phyloP scores from a whole-genome alignment of 2,329 filamentous ascomycete genomes.

The Cercospora janseana region DNA sequence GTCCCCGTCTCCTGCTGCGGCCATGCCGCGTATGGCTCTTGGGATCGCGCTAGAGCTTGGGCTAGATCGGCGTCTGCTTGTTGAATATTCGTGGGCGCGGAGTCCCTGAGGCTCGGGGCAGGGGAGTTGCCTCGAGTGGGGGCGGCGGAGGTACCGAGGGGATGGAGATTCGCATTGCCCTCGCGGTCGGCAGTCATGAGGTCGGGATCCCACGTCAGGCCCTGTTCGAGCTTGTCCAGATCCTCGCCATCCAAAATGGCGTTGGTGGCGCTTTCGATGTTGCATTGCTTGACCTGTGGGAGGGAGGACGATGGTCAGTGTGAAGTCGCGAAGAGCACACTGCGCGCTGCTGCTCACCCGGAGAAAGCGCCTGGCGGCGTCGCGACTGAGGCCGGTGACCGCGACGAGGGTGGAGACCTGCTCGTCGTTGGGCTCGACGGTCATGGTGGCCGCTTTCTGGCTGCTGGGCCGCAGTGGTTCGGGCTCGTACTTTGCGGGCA shows the following conservation, averaged over 20 bases:
- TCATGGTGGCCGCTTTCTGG: slow-evolving; percentile 32
- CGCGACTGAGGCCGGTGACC: slow-evolving; percentile 22
- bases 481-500: slow-evolving; percentile 16
- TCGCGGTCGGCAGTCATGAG: slow-evolving; percentile 33
- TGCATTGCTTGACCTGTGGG: slow-evolving; percentile 35
- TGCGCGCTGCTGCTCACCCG: no score
- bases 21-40: slow-evolving; percentile 15
- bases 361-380: slow-evolving; percentile 32
- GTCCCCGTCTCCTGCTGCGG: slow-evolving; percentile 55
- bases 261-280: slow-evolving; percentile 31
- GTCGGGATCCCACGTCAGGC: slow-evolving; percentile 33
- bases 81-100: slow-evolving; percentile 31
- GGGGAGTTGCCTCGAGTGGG: slow-evolving; percentile 35
- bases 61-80: slow-evolving; percentile 35
- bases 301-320: slow-evolving; percentile 6
- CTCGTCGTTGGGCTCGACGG: slow-evolving; percentile 29
- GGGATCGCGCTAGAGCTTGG: slow-evolving; percentile 31
- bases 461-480: slow-evolving; percentile 18
- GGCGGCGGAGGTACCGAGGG: slow-evolving; percentile 34
- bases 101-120: slow-evolving; percentile 22
- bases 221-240: slow-evolving; percentile 29
- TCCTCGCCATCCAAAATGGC: slow-evolving; percentile 37
- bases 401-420: slow-evolving; percentile 28
- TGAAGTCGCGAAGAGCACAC: no score
- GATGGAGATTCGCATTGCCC: slow-evolving; percentile 32